Conservation (phyloP, 2,329 filamentous ascomycete genomes). For the Botrytis elliptica region DNA sequence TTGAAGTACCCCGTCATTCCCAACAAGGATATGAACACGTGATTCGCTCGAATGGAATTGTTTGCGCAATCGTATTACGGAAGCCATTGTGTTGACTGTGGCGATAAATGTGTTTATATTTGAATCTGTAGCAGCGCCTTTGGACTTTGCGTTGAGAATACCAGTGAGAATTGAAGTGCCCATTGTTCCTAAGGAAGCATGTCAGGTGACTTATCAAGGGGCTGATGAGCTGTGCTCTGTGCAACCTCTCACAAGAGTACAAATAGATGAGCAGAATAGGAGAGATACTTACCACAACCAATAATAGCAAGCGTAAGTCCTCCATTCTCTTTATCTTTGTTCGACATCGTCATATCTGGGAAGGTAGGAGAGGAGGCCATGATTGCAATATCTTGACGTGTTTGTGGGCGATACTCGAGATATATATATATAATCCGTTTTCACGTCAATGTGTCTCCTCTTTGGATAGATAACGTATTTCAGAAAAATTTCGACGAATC, state of each 20-base stretch:
- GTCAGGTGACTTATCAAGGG: not conserved
- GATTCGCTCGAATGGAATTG: slow-evolving; percentile 38
- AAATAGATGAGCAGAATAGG: not conserved
- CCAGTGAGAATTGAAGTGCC: slow-evolving; percentile 34
- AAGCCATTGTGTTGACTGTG: slow-evolving; percentile 44
- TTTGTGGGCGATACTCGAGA: not conserved
- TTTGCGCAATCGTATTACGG: slow-evolving; percentile 39
- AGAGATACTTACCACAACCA: slow-evolving; percentile 7
- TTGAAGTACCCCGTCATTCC: slow-evolving; percentile 58
- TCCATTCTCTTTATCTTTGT: slow-evolving; percentile 6
- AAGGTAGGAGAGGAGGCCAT: slow-evolving; percentile 5
- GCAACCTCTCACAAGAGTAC: not conserved
- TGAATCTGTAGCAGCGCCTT: slow-evolving; percentile 20
- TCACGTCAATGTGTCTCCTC: not conserved
- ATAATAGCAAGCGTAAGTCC: slow-evolving; percentile 14
- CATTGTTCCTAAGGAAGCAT: slow-evolving; percentile 31
- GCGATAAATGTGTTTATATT: slow-evolving; percentile 42
- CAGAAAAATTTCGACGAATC: not conserved
- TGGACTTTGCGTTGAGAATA: slow-evolving; percentile 29
- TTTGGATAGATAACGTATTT: not conserved
- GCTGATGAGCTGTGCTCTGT: not conserved
- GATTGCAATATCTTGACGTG: not conserved
- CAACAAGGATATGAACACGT: slow-evolving; percentile 37
- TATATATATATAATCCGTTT: not conserved
- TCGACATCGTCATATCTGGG: not conserved